Evolutionary conservation across 2,329 filamentous ascomycete species (phyloP), one percentile per base, ranked within the genome.

Genomic region (Pseudogymnoascus destructans): DNA sequence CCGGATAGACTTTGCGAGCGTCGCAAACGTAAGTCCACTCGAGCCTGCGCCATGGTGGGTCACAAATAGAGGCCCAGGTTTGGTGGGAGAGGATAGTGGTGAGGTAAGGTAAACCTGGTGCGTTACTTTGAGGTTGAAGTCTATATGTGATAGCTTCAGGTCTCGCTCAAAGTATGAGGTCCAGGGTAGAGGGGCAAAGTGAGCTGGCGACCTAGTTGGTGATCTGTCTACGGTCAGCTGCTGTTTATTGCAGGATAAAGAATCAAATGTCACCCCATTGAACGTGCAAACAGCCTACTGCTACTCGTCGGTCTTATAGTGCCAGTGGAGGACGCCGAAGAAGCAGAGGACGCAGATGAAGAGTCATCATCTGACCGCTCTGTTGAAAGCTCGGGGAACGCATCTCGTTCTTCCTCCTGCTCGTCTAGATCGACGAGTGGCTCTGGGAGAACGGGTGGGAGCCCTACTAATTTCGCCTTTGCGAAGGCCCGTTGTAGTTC

Each of bases 41-140:
- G 91, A 95, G 13, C 93, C 93, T 38, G 89, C 93, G 36, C 93
- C 93, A 72, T 98, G 93, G 69, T 98, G 93, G 73, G 87, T 89
- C 60, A 97, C 86, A 71, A 98, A 91, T 4, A 98, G 76, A 0
- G 92, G 90, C 0, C 86, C 88, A 61, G 79, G 79, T 35, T 79
- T 83, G 7, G 74, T 69, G 0, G 92, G 91, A 0, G 90, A 89
- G 15, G 84, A 95, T 42, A 97, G 76, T 0, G 90, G 90, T 0
- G 90, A 89, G 17, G 84, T 95, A 42, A 97, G 77, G 70, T 97
- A 97, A 59, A 82, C 87, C 74, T 98, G 93, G 68, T 91, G 86
- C 57, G 77, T 80, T 40, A 89, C 79, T 19, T 73, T 73, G 30
- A 62, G 64, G 10, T 70, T 66, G 9, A 70, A 70, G 33, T 71